These are phyloP conservation scores for Plasmodium berghei DNA, from an alignment of 169 alveolate species.

Conservation along the genomic window DNA sequence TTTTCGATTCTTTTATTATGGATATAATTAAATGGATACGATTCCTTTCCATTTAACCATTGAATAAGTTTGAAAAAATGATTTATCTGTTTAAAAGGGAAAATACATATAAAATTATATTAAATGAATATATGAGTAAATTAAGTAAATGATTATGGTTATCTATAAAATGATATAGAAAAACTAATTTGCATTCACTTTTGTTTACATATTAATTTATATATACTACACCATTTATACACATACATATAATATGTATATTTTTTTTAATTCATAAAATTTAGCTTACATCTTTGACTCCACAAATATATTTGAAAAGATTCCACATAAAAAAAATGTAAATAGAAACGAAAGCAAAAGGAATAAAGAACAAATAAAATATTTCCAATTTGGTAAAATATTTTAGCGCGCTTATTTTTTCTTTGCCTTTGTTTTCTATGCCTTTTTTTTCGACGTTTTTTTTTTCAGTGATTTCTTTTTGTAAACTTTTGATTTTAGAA, in stretches of 20 bases:
- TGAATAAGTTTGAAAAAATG: background rate
- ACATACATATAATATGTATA: background rate
- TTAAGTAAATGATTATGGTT: too few species aligned
- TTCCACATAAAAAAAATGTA: constrained; percentile 49
- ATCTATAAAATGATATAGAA: too few species aligned
- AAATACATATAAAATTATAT: background rate
- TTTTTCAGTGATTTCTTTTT: constrained; percentile 15
- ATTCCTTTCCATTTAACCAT: constrained; percentile 2
- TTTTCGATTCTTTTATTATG: background rate
- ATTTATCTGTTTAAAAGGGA: background rate
- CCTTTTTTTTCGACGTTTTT: background rate
- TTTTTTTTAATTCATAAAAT: background rate
- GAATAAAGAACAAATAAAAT: constrained; percentile 41
- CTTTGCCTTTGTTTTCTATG: background rate
- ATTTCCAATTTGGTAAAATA: constrained; percentile 48
- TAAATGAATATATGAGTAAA: background rate
- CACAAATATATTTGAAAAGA: constrained; percentile 60
- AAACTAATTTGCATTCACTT: too few species aligned
- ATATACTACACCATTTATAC: background rate
- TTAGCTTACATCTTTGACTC: constrained; percentile 33
- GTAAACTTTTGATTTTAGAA: background rate
- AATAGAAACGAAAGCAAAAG: constrained; percentile 45
- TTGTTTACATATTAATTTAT: too few species aligned
- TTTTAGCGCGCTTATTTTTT: constrained; percentile 16
- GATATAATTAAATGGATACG: background rate